These are phyloP conservation scores for Plasmodium cynomolgi DNA, from an alignment of 169 alveolate genomes.

Conservation along the genomic window DNA sequence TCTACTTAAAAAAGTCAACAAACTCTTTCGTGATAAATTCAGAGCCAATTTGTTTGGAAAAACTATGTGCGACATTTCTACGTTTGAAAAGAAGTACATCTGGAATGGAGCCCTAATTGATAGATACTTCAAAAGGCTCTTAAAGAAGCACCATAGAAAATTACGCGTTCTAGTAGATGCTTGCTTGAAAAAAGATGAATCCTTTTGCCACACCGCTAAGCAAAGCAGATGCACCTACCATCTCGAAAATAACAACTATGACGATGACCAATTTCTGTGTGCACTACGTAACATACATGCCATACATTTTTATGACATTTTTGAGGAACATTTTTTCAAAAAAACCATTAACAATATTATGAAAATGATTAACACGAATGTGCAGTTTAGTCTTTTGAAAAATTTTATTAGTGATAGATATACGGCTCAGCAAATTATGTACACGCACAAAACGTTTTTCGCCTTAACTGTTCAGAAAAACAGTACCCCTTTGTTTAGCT, in stretches of 20 bases:
- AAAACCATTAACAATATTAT: constrained; percentile 7
- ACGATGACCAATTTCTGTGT: not conserved
- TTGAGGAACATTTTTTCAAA: constrained; percentile 27
- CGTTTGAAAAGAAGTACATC: constrained; percentile 42
- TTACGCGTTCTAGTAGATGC: constrained; percentile 5
- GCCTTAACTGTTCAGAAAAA: constrained; percentile 23
- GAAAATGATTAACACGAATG: constrained; percentile 13
- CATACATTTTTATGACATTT: constrained; percentile 8
- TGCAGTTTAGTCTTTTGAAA: constrained; percentile 43
- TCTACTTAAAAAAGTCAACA: constrained; percentile 8
- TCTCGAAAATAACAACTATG: not conserved
- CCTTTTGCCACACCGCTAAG: not conserved
- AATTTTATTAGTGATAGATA: constrained; percentile 47
- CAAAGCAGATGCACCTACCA: not conserved
- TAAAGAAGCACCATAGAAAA: constrained; percentile 14
- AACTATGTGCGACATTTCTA: not conserved
- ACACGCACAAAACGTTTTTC: constrained; percentile 49
- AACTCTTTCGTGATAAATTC: constrained; percentile 10
- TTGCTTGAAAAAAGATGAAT: constrained; percentile 4
- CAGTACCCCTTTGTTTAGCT: constrained; percentile 19
- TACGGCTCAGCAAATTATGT: constrained; percentile 13
- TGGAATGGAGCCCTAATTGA: constrained; percentile 41
- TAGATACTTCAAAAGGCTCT: not conserved
- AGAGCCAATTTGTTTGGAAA: constrained; percentile 16
- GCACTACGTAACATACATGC: not conserved